These are phyloP conservation scores for Lasiodiplodia theobromae DNA, from an alignment of 2,329 filamentous ascomycete species.

Conservation along the genomic window DNA sequence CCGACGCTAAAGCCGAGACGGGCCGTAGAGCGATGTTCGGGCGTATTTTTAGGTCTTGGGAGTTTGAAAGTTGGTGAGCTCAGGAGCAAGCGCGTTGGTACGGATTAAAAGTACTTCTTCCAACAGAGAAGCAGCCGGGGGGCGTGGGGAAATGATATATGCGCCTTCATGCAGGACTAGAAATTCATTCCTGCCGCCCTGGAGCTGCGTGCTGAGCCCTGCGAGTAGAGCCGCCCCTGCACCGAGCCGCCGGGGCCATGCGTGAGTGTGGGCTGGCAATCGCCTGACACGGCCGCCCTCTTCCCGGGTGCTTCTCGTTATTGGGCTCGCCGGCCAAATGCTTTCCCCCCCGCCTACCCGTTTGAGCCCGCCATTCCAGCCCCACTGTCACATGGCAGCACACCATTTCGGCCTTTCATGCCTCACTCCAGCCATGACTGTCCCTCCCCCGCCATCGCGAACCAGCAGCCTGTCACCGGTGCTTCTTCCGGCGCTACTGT, in stretches of 20 bases:
- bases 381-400: conserved; percentile 25
- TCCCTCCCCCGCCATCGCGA: not conserved
- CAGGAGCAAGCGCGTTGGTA: not conserved
- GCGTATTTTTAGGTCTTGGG: conserved; percentile 3
- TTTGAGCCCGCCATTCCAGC: conserved; percentile 14
- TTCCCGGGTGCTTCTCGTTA: conserved; percentile 2
- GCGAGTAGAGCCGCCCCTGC: conserved; percentile 18
- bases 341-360: conserved; percentile 12
- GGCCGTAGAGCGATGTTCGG: conserved; percentile 6
- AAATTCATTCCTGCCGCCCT: not conserved
- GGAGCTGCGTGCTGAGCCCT: not conserved
- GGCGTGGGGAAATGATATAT: conserved; percentile 14
- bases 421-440: not conserved
- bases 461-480: not conserved
- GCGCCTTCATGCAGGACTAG: not conserved
- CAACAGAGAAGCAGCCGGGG: not conserved
- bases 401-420: conserved; percentile 11
- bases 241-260: conserved; percentile 11
- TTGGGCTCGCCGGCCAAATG: not conserved
- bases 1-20: conserved; percentile 23
- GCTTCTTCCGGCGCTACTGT: conserved; percentile 21
- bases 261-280: conserved; percentile 18
- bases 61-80: not conserved
- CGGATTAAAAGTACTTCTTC: not conserved
- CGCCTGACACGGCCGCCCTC: conserved; percentile 12